These are phyloP conservation scores for Aciculosporium take DNA, from an alignment of 2,329 filamentous ascomycete species.

Conservation along the genomic window DNA sequence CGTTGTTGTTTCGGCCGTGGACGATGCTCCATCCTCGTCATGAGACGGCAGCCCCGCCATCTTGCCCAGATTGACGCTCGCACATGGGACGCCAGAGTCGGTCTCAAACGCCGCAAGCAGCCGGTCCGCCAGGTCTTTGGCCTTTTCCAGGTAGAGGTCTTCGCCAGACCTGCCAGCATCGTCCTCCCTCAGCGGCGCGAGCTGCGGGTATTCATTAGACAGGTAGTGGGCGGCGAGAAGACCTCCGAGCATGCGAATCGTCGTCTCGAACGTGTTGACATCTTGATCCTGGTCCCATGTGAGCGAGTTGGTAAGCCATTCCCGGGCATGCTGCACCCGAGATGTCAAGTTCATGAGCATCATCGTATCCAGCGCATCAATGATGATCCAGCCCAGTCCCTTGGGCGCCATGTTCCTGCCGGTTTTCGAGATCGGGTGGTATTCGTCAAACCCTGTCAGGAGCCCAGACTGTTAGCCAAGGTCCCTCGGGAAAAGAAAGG, in stretches of 20 bases:
- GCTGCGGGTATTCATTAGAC: conserved; percentile 65
- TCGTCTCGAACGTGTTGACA: conserved; percentile 96
- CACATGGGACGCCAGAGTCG: conserved; percentile 71
- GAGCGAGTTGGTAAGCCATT: conserved; percentile 73
- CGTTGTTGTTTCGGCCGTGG: conserved; percentile 84
- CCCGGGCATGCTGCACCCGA: conserved; percentile 66
- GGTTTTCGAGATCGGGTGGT: conserved; percentile 65
- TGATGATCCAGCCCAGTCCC: conserved; percentile 94
- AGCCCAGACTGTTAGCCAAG: conserved; percentile 14
- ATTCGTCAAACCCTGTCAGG: conserved; percentile 64
- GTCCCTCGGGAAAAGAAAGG: background rate
- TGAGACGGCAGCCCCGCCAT: conserved; percentile 68
- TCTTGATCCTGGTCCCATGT: conserved; percentile 87
- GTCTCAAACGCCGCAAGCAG: conserved; percentile 81
- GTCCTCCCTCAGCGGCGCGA: conserved; percentile 60
- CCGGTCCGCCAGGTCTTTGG: conserved; percentile 79
- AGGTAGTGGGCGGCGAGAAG: conserved; percentile 88
- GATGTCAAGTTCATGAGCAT: conserved; percentile 96
- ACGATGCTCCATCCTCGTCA: conserved; percentile 73
- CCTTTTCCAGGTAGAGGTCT: conserved; percentile 91
- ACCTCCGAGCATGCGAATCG: conserved; percentile 91
- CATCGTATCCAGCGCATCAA: conserved; percentile 89
- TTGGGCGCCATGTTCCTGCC: conserved; percentile 74
- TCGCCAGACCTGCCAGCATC: conserved; percentile 62
- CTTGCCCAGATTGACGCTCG: conserved; percentile 76